Percentiles rank a stretch among this genome's conserved stretches.
Conservation (phyloP, 768 basidiomycete genomes). For the Daedaleopsis nitida region DNA sequence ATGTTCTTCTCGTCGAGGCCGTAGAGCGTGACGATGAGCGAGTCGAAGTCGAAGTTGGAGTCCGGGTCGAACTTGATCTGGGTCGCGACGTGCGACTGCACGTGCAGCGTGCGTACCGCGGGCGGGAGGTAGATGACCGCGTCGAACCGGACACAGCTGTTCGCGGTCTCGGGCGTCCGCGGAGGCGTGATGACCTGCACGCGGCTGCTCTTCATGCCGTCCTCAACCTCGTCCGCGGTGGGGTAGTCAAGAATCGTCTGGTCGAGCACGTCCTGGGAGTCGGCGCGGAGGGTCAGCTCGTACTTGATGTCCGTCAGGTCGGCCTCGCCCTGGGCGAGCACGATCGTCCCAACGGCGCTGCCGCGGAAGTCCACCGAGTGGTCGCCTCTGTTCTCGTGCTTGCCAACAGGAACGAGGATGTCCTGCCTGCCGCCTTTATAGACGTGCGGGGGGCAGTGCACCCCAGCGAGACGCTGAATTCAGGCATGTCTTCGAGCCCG, state of each 20-base stretch:
- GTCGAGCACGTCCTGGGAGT: slow-evolving; percentile 43
- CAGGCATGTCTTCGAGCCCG: slow-evolving; percentile 58
- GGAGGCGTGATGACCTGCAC: slow-evolving; percentile 42
- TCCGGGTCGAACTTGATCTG: slow-evolving; percentile 54
- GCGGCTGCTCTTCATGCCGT: slow-evolving; percentile 37
- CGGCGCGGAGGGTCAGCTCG: slow-evolving; percentile 49
- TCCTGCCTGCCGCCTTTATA: slow-evolving; percentile 42
- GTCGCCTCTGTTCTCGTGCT: slow-evolving; percentile 30
- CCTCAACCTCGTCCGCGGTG: slow-evolving; percentile 33
- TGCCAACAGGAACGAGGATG: slow-evolving; percentile 42
- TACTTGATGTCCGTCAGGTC: slow-evolving; percentile 48
- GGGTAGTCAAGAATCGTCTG: slow-evolving; percentile 40
- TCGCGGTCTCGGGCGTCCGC: slow-evolving; percentile 20
- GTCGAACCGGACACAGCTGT: slow-evolving; percentile 56
- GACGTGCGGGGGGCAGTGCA: slow-evolving; percentile 46
- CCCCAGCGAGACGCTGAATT: slow-evolving; percentile 53
- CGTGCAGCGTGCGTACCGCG: slow-evolving; percentile 47
- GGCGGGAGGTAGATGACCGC: slow-evolving; percentile 53
- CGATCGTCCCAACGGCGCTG: slow-evolving; percentile 51
- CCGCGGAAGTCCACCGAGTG: slow-evolving; percentile 52
- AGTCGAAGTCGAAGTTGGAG: slow-evolving; percentile 44
- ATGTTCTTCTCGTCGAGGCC: slow-evolving; percentile 41
- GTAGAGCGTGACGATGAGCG: slow-evolving; percentile 48
- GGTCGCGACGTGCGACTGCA: slow-evolving; percentile 44
- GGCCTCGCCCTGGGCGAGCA: slow-evolving; percentile 45